These are phyloP conservation scores for Pseudodiploospora longispora DNA, from an alignment of 2,329 filamentous ascomycete genomes.

Conservation along the genomic window DNA sequence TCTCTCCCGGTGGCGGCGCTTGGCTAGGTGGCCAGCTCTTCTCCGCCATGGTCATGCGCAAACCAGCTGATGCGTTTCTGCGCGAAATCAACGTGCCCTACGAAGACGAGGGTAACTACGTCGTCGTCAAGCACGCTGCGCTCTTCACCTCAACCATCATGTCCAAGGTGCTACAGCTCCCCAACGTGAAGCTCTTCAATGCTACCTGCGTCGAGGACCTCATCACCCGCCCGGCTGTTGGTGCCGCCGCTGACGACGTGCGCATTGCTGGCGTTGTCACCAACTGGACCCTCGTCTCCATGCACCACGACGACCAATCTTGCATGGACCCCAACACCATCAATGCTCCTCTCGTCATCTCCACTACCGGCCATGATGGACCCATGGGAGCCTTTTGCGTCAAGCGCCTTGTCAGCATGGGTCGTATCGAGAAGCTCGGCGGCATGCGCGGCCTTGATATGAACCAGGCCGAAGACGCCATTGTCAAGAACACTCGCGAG, in stretches of 20 bases:
- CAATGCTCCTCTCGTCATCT: constrained; percentile 82
- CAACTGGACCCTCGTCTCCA: constrained; percentile 88
- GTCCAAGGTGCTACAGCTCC: constrained; percentile 72
- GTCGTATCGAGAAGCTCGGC: constrained; percentile 71
- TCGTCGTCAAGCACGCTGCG: constrained; percentile 90
- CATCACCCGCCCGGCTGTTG: constrained; percentile 63
- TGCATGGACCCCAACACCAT: constrained; percentile 99
- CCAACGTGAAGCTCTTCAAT: constrained; percentile 95
- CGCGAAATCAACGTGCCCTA: constrained; percentile 73
- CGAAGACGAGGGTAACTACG: constrained; percentile 81
- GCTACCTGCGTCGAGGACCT: constrained; percentile 87
- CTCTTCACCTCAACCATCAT: constrained; percentile 86
- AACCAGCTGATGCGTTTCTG: constrained; percentile 81
- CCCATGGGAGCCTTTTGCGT: constrained; percentile 87
- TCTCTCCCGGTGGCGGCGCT: constrained; percentile 79
- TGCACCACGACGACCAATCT: constrained; percentile 81
- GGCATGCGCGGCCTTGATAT: constrained; percentile 94
- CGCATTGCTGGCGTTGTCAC: constrained; percentile 84
- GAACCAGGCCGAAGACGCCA: constrained; percentile 84
- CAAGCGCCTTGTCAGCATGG: constrained; percentile 87
- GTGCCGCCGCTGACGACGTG: constrained; percentile 39
- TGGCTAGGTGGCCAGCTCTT: constrained; percentile 95
- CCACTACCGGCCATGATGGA: constrained; percentile 83
- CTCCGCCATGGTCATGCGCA: constrained; percentile 91
- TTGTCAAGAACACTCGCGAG: constrained; percentile 86